Base-by-base conservation (phyloP, 768 basidiomycete genomes). In the Hygrophoropsis aurantiaca region DNA sequence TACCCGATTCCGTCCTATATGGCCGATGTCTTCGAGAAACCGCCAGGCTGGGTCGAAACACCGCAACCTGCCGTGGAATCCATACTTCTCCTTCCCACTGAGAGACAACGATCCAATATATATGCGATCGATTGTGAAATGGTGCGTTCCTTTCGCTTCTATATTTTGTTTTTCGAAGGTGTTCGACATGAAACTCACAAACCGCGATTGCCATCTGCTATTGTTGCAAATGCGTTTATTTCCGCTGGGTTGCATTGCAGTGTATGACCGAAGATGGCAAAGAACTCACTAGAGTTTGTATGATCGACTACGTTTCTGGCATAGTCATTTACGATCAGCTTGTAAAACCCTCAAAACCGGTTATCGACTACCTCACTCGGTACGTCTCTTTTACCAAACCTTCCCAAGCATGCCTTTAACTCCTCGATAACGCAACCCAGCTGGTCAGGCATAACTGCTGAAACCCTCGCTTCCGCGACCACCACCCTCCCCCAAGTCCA, bases 81-180 rank as follows among this genome's bases (percentile, higher is more conserved):
- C 3, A 42, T 70, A 26, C 38, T 69, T n/a, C 53, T 68, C 15
- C 58, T 66, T 3, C 60, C 60, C 46, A 42, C 61, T 41, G 35
- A 67, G 16, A 66, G 58, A 24, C 59, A 57, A n/a, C 62, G 62
- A 37, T 73, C 77, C 4, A 74, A 71, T 49, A 78, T 95, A 20
- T 84, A 89, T 46, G 90, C 91, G 0, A 79, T 99, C 39, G 95
- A 99, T 74, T 98, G 95, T 65, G 95, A 97, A 65, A 97, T 97
- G 95, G 94, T 91, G 50, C 44, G 80, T 58, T n/a, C n/a, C n/a
- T n/a, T n/a, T n/a, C n/a, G n/a, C n/a, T n/a, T n/a, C n/a, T n/a
- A n/a, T n/a, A n/a, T n/a, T n/a, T n/a, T n/a, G n/a, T n/a, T n/a
- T n/a, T n/a, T n/a, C n/a, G n/a, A n/a, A n/a, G n/a, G n/a, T n/a